phyloP scores from a whole-genome alignment of 129 eudicot genomes.

The Heracleum sosnowskyi region DNA sequence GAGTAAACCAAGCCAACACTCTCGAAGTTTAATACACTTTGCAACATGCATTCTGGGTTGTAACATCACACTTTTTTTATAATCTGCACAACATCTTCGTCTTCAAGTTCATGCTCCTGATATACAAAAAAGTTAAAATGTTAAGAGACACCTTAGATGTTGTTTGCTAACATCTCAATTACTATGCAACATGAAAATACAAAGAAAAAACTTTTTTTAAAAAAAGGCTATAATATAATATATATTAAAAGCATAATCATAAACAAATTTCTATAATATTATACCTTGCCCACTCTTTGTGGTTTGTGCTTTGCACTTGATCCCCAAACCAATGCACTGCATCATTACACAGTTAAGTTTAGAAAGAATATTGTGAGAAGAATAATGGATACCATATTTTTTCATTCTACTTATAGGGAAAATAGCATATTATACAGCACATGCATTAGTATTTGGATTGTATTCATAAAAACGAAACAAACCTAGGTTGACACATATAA shows the following conservation, averaged over 20 bases:
- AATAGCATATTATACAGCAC: not conserved
- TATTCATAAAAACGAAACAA: not conserved
- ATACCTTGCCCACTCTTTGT: constrained; percentile 97
- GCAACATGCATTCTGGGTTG: not conserved
- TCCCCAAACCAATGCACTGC: constrained; percentile 99
- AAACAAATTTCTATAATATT: not conserved
- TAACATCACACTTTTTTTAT: constrained; percentile 55
- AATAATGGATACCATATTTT: not conserved
- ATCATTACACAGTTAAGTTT: not conserved
- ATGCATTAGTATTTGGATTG: too few relatives aligned
- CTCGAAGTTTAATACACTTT: not conserved
- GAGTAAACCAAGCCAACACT: constrained; percentile 1
- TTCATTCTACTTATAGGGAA: not conserved
- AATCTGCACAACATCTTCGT: constrained; percentile 94
- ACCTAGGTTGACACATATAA: not conserved
- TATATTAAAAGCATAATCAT: not conserved
- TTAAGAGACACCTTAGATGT: not conserved
- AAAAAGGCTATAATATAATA: not conserved
- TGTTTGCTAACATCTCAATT: not conserved
- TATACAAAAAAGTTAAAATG: not conserved
- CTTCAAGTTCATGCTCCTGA: constrained; percentile 99
- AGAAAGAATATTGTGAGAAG: not conserved
- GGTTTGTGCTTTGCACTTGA: constrained; percentile 99
- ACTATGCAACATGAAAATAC: not conserved
- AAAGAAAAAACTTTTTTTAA: too few relatives aligned